phyloP scores from a whole-genome alignment of 2,329 filamentous ascomycete species.

The Anthostomella pinea region DNA sequence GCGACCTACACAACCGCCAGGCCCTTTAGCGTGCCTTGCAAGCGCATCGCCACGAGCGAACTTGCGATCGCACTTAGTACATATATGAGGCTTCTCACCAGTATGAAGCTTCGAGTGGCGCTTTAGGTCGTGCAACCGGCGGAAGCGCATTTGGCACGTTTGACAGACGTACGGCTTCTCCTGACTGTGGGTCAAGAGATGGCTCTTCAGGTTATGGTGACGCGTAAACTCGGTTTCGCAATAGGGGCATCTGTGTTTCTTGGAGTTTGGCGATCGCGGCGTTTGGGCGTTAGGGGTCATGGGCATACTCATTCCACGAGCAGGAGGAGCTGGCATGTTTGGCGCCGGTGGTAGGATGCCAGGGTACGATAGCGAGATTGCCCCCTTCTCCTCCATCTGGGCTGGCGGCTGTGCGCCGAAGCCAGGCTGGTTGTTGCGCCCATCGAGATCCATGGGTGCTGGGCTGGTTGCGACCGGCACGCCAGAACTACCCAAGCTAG shows the following conservation, averaged over 20 bases:
- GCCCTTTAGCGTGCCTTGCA: constrained; percentile 91
- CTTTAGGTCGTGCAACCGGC: constrained; percentile 91
- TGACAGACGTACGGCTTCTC: constrained; percentile 96
- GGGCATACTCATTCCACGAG: constrained; percentile 57
- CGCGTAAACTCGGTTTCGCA: constrained; percentile 96
- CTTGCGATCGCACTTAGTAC: constrained; percentile 88
- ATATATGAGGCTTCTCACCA: constrained; percentile 91
- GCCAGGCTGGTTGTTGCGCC: constrained; percentile 35
- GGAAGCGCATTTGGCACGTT: constrained; percentile 89
- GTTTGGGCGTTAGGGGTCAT: constrained; percentile 47
- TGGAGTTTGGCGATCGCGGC: constrained; percentile 68
- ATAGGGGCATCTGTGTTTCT: constrained; percentile 95
- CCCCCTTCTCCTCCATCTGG: constrained; percentile 49
- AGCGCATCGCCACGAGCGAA: constrained; percentile 95
- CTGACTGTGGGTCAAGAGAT: constrained; percentile 94
- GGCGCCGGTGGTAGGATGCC: constrained; percentile 45
- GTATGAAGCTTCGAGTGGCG: constrained; percentile 95
- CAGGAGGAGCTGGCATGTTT: constrained; percentile 42
- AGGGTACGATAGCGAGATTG: constrained; percentile 54
- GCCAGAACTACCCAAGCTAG: constrained; percentile 40
- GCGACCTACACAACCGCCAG: constrained; percentile 90
- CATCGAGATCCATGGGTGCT: constrained; percentile 53
- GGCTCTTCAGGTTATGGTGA: constrained; percentile 96
- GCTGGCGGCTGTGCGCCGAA: constrained; percentile 41
- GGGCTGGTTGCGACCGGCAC: constrained; percentile 48